Percentiles rank a stretch among this genome's conserved stretches.
These are phyloP conservation scores for Lactarius tabidus DNA, from an alignment of 768 basidiomycete genomes.

Conservation along the genomic window DNA sequence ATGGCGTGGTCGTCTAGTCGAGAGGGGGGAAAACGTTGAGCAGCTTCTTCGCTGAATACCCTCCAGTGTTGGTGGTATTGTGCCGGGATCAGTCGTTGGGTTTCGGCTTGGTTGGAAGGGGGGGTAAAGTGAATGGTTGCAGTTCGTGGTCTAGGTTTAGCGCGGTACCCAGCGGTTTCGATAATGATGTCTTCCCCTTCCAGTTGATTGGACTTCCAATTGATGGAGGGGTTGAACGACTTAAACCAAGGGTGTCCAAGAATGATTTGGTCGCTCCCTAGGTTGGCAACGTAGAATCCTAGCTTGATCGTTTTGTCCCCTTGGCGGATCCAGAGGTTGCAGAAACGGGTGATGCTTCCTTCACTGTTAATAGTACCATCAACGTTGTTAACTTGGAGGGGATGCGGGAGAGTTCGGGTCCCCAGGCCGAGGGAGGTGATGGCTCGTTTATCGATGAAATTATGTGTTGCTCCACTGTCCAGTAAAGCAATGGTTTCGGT, in stretches of 20 bases:
- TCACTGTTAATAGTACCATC: not conserved
- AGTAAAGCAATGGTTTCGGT: too few relatives aligned
- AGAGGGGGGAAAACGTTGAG: not conserved
- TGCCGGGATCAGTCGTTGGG: too few relatives aligned
- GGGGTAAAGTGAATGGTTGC: not conserved
- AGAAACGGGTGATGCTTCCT: not conserved
- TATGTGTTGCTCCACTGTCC: not conserved
- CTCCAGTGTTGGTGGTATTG: too few relatives aligned
- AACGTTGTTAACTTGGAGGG: not conserved
- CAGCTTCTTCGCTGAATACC: not conserved
- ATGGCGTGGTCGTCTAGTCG: not conserved
- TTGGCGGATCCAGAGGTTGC: not conserved
- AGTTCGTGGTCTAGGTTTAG: not conserved
- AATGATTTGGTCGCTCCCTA: too few relatives aligned
- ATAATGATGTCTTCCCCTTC: not conserved
- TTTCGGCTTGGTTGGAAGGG: too few relatives aligned
- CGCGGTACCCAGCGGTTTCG: not conserved
- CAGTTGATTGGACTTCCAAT: not conserved
- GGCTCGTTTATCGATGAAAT: not conserved
- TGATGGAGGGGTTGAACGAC: not conserved
- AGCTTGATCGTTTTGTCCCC: not conserved
- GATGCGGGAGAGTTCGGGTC: fast-evolving
- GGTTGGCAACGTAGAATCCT: not conserved
- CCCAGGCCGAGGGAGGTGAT: not conserved
- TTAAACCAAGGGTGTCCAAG: too few relatives aligned